Evolutionary conservation across 345 rosid genomes (phyloP).

Genomic region (Syzygium jambos): DNA sequence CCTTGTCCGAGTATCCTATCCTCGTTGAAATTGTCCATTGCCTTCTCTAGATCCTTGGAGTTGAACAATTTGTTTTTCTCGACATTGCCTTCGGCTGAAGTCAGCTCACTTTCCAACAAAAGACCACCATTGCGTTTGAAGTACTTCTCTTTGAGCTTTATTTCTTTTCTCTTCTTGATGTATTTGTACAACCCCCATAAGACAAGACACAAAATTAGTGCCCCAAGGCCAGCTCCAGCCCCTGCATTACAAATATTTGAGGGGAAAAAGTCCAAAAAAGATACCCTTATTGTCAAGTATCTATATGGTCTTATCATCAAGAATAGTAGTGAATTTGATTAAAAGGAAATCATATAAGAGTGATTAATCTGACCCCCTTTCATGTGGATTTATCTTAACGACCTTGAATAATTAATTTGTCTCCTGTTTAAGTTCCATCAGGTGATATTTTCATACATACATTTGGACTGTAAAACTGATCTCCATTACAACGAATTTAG

Average conservation of each 20-base stretch:
- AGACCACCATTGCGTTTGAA: not conserved
- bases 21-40: not conserved
- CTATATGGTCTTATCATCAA: not conserved
- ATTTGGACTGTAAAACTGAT: accelerated
- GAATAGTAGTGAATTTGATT: not conserved
- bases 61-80: not conserved
- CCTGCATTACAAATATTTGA: not conserved
- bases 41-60: not conserved
- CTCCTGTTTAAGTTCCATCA: not conserved
- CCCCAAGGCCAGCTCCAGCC: not conserved
- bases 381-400: not conserved
- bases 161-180: not conserved
- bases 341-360: too few species aligned
- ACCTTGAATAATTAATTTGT: not conserved
- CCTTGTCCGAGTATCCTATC: not conserved
- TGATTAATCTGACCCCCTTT: not conserved
- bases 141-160: not conserved
- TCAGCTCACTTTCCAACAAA: not conserved
- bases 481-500: not conserved
- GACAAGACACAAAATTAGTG: not conserved
- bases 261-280: not conserved
- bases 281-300: too few species aligned
- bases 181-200: not conserved
- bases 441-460: too few species aligned
- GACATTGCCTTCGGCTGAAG: not conserved